These are phyloP conservation scores for Sporothrix schenckii DNA, from an alignment of 2,329 filamentous ascomycete genomes.

Conservation along the genomic window DNA sequence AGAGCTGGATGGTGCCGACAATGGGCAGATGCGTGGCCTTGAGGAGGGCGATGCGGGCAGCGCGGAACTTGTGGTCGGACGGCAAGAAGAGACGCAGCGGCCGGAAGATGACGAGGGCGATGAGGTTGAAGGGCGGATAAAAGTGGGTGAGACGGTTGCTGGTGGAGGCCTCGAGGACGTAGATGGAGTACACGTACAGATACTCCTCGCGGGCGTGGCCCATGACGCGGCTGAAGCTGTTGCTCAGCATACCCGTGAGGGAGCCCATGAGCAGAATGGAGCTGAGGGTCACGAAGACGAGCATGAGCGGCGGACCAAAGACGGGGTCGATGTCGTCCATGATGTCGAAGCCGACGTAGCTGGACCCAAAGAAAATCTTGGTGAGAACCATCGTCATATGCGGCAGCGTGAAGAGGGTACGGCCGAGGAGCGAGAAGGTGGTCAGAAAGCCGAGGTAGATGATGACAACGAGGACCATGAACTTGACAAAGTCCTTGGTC, in stretches of 20 bases:
- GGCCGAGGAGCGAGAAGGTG: conserved; percentile 78
- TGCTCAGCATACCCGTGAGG: conserved; percentile 75
- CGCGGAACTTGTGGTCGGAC: conserved; percentile 64
- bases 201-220: conserved; percentile 72
- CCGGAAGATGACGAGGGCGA: conserved; percentile 71
- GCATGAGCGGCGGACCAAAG: conserved; percentile 64
- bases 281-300: conserved; percentile 75
- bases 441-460: conserved; percentile 88
- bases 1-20: conserved; percentile 68
- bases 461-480: conserved; percentile 73
- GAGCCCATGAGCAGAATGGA: conserved; percentile 79
- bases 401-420: conserved; percentile 64
- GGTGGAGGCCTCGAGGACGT: conserved; percentile 67
- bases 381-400: conserved; percentile 77
- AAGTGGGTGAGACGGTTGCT: conserved; percentile 71
- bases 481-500: conserved; percentile 90
- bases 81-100: conserved; percentile 71
- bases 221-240: conserved; percentile 69
- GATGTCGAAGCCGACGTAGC: conserved; percentile 72
- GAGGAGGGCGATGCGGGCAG: conserved; percentile 62
- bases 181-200: conserved; percentile 71
- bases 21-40: conserved; percentile 68
- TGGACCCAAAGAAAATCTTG: conserved; percentile 80
- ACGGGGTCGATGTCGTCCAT: conserved; percentile 61
- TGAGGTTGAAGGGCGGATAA: conserved; percentile 72